Evolutionary conservation across 805 yeast species (phyloP).

Genomic region (Wickerhamomyces bisporus): DNA sequence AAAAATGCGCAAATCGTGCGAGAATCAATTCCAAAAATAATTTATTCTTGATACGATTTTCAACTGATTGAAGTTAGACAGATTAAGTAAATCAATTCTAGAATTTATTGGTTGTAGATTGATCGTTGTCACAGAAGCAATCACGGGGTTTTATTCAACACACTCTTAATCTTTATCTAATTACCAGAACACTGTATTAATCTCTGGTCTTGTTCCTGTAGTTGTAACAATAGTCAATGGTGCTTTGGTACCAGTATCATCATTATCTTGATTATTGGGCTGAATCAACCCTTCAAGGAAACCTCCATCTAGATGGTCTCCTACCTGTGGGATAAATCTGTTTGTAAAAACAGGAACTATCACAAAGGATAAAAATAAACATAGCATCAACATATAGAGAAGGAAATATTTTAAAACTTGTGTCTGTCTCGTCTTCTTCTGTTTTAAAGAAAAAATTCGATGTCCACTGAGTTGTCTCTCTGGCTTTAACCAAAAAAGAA

Average conservation of each 20-base stretch:
- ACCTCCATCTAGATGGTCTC: conserved; percentile 17
- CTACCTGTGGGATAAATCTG: conserved; percentile 23
- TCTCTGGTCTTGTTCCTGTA: conserved; percentile 29
- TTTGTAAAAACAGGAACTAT: conserved; percentile 43
- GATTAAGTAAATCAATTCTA: too few relatives aligned
- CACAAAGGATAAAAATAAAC: conserved; percentile 36
- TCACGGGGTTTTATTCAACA: too few relatives aligned
- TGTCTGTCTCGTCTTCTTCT: conserved; percentile 33
- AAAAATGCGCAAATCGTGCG: too few relatives aligned
- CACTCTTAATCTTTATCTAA: too few relatives aligned
- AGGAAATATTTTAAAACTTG: conserved; percentile 41
- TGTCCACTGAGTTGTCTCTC: conserved; percentile 29
- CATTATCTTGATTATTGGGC: conserved; percentile 55
- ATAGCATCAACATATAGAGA: conserved; percentile 38
- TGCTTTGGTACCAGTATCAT: conserved; percentile 60
- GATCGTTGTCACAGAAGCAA: too few relatives aligned
- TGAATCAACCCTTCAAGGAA: conserved; percentile 43
- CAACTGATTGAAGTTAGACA: too few relatives aligned
- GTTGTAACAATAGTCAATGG: conserved; percentile 39
- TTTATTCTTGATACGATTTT: too few relatives aligned
- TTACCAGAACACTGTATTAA: conserved; percentile 28
- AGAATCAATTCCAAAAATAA: too few relatives aligned
- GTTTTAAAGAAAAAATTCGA: conserved; percentile 34
- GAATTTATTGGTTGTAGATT: too few relatives aligned
- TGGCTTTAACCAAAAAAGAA: conserved; percentile 65